Percentiles rank a stretch among this genome's conserved stretches.
Evolutionary conservation across 208 protist species (phyloP).

Genomic region (Acanthamoeba sp.): DNA sequence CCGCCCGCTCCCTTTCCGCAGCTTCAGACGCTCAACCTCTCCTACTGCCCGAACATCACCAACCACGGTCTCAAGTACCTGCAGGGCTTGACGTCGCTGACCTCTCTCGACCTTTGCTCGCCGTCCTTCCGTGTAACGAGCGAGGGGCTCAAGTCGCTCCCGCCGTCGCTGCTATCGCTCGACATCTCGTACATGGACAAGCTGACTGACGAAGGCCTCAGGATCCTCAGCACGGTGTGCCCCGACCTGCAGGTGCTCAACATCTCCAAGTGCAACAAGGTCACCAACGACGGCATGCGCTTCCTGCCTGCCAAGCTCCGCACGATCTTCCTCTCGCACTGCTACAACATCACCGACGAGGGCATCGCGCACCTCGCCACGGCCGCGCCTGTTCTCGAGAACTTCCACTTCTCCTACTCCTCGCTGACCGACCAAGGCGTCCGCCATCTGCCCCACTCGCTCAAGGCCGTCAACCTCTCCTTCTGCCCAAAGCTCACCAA

Average conservation of each 20-base stretch:
- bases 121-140: slow-evolving; percentile 6
- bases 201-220: not conserved
- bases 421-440: not conserved
- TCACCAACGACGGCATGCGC: slow-evolving; percentile 25
- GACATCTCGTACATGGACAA: slow-evolving; percentile 58
- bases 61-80: slow-evolving; percentile 35
- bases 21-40: slow-evolving; percentile 25
- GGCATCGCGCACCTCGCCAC: not conserved
- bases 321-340: slow-evolving; percentile 32
- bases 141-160: slow-evolving; percentile 11
- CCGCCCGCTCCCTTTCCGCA: not conserved
- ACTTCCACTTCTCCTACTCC: slow-evolving; percentile 38
- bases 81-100: not conserved
- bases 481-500: slow-evolving; percentile 26
- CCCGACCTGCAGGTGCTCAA: slow-evolving; percentile 23
- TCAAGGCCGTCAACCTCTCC: slow-evolving; percentile 21
- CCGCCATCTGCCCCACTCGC: not conserved
- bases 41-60: slow-evolving; percentile 53
- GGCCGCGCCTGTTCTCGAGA: not conserved
- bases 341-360: slow-evolving; percentile 46
- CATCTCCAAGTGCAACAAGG: slow-evolving; percentile 57
- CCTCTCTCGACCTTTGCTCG: slow-evolving; percentile 26
- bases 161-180: not conserved
- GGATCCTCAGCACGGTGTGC: not conserved
- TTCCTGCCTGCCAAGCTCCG: not conserved